phyloP scores from a whole-genome alignment of 106 monocot genomes.

The Agapanthus africanus region DNA sequence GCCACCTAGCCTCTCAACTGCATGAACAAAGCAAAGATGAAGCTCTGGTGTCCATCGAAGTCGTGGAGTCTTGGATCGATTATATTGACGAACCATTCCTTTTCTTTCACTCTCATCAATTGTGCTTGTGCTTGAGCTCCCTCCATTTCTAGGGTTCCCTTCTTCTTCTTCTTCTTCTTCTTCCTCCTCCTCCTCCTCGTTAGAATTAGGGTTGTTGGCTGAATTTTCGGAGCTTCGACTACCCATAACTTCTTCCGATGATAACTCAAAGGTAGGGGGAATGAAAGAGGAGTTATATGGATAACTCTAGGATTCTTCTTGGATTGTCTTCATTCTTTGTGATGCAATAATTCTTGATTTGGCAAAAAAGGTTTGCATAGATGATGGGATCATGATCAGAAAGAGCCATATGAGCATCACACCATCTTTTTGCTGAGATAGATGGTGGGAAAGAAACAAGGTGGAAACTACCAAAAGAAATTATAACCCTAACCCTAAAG shows the following conservation, averaged over 20 bases:
- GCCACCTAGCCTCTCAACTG: constrained; percentile 76
- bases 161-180: constrained; percentile 7
- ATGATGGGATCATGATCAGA: background rate
- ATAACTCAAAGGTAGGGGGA: too few species aligned
- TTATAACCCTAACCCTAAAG: constrained; percentile 27
- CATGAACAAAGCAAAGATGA: constrained; percentile 52
- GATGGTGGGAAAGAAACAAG: constrained; percentile 14
- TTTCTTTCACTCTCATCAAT: constrained; percentile 36
- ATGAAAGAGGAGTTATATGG: too few species aligned
- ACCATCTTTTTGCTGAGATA: background rate
- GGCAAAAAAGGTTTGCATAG: too few species aligned
- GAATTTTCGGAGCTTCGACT: constrained; percentile 10
- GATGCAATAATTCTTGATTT: constrained; percentile 7
- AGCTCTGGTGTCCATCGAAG: constrained; percentile 87
- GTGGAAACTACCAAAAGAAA: constrained; percentile 9
- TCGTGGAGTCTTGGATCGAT: constrained; percentile 58
- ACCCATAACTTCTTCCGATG: too few species aligned
- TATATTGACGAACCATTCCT: constrained; percentile 46
- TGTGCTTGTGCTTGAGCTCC: constrained; percentile 39
- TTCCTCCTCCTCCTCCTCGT: constrained; percentile 18
- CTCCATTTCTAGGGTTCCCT: constrained; percentile 13
- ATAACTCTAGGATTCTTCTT: too few species aligned
- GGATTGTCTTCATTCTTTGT: constrained; percentile 5
- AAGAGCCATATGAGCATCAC: too few species aligned
- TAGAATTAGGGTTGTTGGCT: background rate